phyloP scores from a whole-genome alignment of 352 stramenopile species.

The Phytophthora hybrid region DNA sequence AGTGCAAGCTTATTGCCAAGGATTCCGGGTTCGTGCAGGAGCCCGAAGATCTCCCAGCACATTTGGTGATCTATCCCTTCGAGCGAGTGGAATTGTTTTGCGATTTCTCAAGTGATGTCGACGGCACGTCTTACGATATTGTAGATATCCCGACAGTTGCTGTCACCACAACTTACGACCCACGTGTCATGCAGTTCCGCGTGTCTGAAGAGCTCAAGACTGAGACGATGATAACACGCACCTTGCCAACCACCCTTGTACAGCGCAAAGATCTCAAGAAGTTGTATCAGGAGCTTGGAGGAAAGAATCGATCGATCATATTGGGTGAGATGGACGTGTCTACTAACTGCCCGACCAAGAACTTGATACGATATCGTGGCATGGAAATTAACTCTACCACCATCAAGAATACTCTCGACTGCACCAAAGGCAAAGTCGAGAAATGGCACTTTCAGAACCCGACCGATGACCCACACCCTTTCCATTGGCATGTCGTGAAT shows the following conservation, averaged over 20 bases:
- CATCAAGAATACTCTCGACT: conserved; percentile 57
- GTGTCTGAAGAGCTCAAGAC: conserved; percentile 51
- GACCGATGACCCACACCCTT: conserved; percentile 76
- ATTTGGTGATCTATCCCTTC: conserved; percentile 63
- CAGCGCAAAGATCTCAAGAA: conserved; percentile 63
- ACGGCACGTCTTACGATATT: conserved; percentile 61
- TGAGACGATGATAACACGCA: conserved; percentile 43
- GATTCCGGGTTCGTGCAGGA: conserved; percentile 71
- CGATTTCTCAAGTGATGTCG: conserved; percentile 54
- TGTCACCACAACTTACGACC: conserved; percentile 58
- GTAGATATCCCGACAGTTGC: conserved; percentile 52
- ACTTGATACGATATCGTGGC: conserved; percentile 60
- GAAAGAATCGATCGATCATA: conserved; percentile 62
- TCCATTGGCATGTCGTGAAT: conserved; percentile 84
- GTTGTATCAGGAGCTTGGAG: conserved; percentile 50
- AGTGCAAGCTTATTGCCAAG: conserved; percentile 70
- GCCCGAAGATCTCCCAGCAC: conserved; percentile 25
- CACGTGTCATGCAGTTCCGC: conserved; percentile 63
- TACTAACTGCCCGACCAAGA: conserved; percentile 48
- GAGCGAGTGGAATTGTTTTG: conserved; percentile 69
- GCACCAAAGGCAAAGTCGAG: conserved; percentile 78
- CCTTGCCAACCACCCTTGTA: conserved; percentile 48
- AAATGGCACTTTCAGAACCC: conserved; percentile 86
- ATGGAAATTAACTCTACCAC: conserved; percentile 64
- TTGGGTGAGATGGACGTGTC: conserved; percentile 66